Evolutionary conservation across 2,329 filamentous ascomycete species (phyloP).

Genomic region (Apiospora marii): DNA sequence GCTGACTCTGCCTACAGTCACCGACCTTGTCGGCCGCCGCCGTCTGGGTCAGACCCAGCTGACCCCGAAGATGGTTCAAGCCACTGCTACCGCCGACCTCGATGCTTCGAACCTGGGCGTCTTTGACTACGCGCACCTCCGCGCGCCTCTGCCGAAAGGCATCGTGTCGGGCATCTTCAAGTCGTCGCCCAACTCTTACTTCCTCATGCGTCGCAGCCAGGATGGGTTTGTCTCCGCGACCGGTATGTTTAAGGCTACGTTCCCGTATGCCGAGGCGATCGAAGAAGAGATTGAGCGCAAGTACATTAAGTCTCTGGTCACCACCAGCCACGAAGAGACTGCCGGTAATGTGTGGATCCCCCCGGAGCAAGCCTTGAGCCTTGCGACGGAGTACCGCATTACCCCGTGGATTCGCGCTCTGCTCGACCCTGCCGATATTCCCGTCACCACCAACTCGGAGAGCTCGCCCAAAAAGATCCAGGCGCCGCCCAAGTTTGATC

Average conservation of each 20-base stretch:
- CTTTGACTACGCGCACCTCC: slow-evolving; percentile 96
- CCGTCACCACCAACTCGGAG: slow-evolving; percentile 60
- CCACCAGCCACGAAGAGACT: slow-evolving; percentile 88
- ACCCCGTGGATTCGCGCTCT: slow-evolving; percentile 89
- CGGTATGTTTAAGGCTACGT: slow-evolving; percentile 92
- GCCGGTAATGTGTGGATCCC: slow-evolving; percentile 97
- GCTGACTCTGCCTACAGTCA: slow-evolving; percentile 56
- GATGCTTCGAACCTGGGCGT: slow-evolving; percentile 78
- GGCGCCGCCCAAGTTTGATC: slow-evolving; percentile 81
- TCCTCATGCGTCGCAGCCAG: slow-evolving; percentile 89
- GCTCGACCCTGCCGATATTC: slow-evolving; percentile 84
- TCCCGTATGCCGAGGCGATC: slow-evolving; percentile 75
- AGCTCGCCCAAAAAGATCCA: slow-evolving; percentile 79
- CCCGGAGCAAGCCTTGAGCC: slow-evolving; percentile 78
- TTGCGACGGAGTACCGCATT: slow-evolving; percentile 90
- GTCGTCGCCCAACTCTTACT: slow-evolving; percentile 89
- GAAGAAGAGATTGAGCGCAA: slow-evolving; percentile 81
- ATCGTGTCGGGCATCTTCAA: slow-evolving; percentile 94
- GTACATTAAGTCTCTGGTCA: slow-evolving; percentile 83
- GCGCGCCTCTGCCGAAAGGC: slow-evolving; percentile 90
- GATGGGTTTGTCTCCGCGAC: slow-evolving; percentile 87
- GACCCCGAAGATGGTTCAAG: slow-evolving; percentile 78
- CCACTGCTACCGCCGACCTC: slow-evolving; percentile 74
- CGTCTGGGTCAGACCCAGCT: slow-evolving; percentile 93
- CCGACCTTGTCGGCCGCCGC: slow-evolving; percentile 81